A percentile compares a stretch with the other conserved stretches of the same genome.
These are phyloP conservation scores for Lactifluus piperatus DNA, from an alignment of 768 basidiomycete genomes.

Conservation along the genomic window DNA sequence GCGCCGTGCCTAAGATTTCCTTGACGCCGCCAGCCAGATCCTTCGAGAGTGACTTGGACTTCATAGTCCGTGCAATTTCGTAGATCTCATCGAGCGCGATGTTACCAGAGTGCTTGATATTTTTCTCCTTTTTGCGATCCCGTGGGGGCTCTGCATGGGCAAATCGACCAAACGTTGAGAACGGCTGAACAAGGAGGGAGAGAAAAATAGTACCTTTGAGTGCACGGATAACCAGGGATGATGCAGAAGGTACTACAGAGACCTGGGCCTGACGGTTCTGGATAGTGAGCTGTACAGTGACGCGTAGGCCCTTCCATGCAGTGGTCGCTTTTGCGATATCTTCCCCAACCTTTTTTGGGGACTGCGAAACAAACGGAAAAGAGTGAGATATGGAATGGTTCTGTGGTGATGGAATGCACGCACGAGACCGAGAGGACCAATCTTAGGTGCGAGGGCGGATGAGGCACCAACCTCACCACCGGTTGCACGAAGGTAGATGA, in stretches of 20 bases:
- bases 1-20: slow-evolving; percentile 97
- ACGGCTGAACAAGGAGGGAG: background rate
- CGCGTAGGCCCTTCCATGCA: slow-evolving; percentile 98
- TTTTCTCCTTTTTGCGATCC: slow-evolving; percentile 99
- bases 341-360: slow-evolving; percentile 99
- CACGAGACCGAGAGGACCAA: slow-evolving; percentile 99
- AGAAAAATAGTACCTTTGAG: slow-evolving; percentile 78
- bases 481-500: slow-evolving; percentile 96
- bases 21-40: slow-evolving; percentile 82
- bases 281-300: slow-evolving; percentile 97
- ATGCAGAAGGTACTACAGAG: slow-evolving; percentile 94
- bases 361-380: slow-evolving; percentile 39
- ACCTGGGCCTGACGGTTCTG: slow-evolving; percentile 99
- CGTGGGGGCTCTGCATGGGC: slow-evolving; percentile 78
- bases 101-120: slow-evolving; percentile 98
- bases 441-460: slow-evolving; percentile 97
- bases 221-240: slow-evolving; percentile 94
- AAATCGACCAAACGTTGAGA: background rate
- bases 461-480: slow-evolving; percentile 99
- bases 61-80: slow-evolving; percentile 95
- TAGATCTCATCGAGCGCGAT: slow-evolving; percentile 88
- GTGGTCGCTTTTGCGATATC: slow-evolving; percentile 99
- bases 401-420: slow-evolving; percentile 25
- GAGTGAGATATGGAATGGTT: slow-evolving; percentile 4
- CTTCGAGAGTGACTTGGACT: slow-evolving; percentile 88